Base-by-base conservation (phyloP, 805 yeast species). In the Brettanomyces nanus region DNA sequence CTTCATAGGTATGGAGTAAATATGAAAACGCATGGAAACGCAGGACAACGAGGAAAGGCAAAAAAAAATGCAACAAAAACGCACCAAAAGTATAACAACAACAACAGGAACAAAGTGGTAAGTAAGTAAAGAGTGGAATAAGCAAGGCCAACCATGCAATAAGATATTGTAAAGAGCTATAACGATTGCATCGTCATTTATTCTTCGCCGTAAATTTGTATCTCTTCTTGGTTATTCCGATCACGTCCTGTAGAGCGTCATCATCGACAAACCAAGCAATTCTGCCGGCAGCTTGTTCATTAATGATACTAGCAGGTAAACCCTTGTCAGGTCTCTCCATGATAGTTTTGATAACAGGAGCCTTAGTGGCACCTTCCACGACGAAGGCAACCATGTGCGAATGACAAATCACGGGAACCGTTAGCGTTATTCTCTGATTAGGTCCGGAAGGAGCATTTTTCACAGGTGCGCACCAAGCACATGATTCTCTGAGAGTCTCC, bases 301-400 rank as follows among this genome's bases (percentile, higher is more conserved):
- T 89, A 39, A 90, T 95, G 41, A 90, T 81, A 43, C 92, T 79
- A 44, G 92, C 83, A 27, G 98, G 98, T 42, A 90, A 71, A 1
- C 95, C 96, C 66, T 87, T 87, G 56, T 92, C 97, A 3, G 97
- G 97, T 55, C 96, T 75, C 64, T 90, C 97, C 86, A 90, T 83
- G 40, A 90, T 89, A 10, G 81, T 84, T 55, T 85, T 80, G 55
- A 90, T 74, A 37, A 90, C 80, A 3, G 95, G 95, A 3, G 96
- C 96, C 62, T 90, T 90, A 19, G 95, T 85, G 32, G 89, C 77
- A 48, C 98, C 98, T 65, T 90, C 96, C 4, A 92, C 97, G 28
- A 90, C 97, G 58, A 90, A 90, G 0, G 95, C 80, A 18, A 90
- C 94, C 52, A 95, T 69, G 52, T 80, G 89, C 2, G 97, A 81